Base-by-base conservation (phyloP, 192 early-diverging fungal species). In the Phycomyces blakesleeanus region DNA sequence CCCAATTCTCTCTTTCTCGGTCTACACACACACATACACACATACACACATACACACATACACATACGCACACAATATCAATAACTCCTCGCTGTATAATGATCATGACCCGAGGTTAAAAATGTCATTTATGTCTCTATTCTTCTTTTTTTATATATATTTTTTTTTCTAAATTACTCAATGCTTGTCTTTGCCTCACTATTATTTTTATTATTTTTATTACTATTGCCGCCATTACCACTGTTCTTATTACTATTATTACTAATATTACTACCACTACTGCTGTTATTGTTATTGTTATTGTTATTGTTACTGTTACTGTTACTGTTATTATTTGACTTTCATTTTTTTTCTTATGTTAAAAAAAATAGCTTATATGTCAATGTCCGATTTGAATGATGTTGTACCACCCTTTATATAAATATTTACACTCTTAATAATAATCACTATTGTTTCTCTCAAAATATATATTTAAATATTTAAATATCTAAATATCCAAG, bases 211-310 rank as follows among this genome's bases (percentile, higher is more conserved):
- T 37, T 71, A 41, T 63, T 63, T 26, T 57, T 26, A 18, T 21
- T 58, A 21, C 24, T 42, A 39, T 11, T 59, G 20, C 44, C 44
- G 11, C 24, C 44, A 47, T 15, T 59, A 59, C n/a, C n/a, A n/a
- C 53, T 20, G 38, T 27, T 71, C 15, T 37, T 71, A 41, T 63
- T 63, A 40, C 57, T 26, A 18, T 21, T 58, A 21, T n/a, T n/a
- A n/a, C n/a, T n/a, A n/a, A n/a, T n/a, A n/a, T n/a, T n/a, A n/a
- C n/a, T n/a, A n/a, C n/a, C n/a, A n/a, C n/a, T n/a, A n/a, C n/a
- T n/a, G n/a, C 24, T 42, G 38, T 11, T 59, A 14, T 59, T 59
- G 11, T 44, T 59, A 47, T 15, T 59, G 44, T 42, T 29, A n/a
- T 60, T 20, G 38, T 27, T 71, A 20, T 37, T 71, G 26, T 63